These are phyloP conservation scores for Verticillium nonalfalfae DNA, from an alignment of 2,329 filamentous ascomycete genomes.

Conservation along the genomic window DNA sequence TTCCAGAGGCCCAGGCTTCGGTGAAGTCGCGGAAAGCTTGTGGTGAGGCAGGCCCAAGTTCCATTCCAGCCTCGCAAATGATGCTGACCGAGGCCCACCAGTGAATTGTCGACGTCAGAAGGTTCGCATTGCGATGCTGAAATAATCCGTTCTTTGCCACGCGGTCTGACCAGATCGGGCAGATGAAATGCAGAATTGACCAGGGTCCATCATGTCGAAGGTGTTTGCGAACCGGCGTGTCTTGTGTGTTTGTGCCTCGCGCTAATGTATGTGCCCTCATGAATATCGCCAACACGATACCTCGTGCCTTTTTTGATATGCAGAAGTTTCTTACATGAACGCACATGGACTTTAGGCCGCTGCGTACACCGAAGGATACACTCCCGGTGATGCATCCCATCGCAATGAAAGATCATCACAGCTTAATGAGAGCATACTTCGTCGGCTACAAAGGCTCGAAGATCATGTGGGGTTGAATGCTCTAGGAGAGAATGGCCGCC, in stretches of 20 bases:
- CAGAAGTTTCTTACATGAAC: too few relatives aligned
- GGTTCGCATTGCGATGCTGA: background rate
- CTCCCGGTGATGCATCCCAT: background rate
- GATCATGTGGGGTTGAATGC: constrained; percentile 16
- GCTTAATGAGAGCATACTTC: constrained; percentile 12
- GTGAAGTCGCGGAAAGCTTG: constrained; percentile 23
- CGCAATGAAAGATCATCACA: constrained; percentile 3
- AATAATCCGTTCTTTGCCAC: background rate
- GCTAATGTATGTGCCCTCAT: constrained; percentile 23
- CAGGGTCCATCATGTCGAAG: constrained; percentile 23
- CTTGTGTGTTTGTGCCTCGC: constrained; percentile 31
- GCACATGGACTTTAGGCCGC: constrained; percentile 1
- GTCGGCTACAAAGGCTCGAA: constrained; percentile 18
- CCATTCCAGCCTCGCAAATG: background rate
- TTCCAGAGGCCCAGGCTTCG: background rate
- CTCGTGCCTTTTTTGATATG: too few relatives aligned
- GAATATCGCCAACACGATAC: background rate
- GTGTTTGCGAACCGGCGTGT: constrained; percentile 24
- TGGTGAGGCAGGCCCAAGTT: constrained; percentile 13
- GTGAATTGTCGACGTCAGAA: constrained; percentile 22
- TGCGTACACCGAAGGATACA: constrained; percentile 1
- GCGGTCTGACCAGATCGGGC: background rate
- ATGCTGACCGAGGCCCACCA: constrained; percentile 7
- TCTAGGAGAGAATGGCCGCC: constrained; percentile 5
- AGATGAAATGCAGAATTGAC: constrained; percentile 30